These are phyloP conservation scores for Sugiyamaella japonica DNA, from an alignment of 1,139 yeast species.

Conservation along the genomic window DNA sequence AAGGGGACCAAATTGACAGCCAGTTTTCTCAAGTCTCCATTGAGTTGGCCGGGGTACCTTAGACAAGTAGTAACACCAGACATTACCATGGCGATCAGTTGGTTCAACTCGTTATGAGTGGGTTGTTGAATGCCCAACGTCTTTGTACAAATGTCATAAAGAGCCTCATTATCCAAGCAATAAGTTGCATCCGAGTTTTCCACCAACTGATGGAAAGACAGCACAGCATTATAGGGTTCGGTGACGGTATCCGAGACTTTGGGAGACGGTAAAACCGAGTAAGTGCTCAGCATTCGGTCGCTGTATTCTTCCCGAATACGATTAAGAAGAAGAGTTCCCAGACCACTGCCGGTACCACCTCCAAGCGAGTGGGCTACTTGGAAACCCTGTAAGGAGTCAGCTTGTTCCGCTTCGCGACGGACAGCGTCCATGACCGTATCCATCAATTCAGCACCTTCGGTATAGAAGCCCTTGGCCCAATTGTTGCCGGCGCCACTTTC, in stretches of 20 bases:
- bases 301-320: conserved; percentile 86
- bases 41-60: conserved; percentile 92
- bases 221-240: conserved; percentile 90
- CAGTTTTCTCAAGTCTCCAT: conserved; percentile 85
- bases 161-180: conserved; percentile 92
- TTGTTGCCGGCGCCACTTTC: conserved; percentile 93
- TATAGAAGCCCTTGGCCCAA: conserved; percentile 96
- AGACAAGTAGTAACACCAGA: conserved; percentile 86
- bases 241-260: conserved; percentile 89
- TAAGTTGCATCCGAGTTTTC: conserved; percentile 90
- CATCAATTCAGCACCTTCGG: conserved; percentile 92
- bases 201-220: conserved; percentile 88
- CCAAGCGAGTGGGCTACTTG: conserved; percentile 92
- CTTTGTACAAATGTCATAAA: conserved; percentile 85
- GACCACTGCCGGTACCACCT: conserved; percentile 97
- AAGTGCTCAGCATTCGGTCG: conserved; percentile 95
- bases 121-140: conserved; percentile 87
- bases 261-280: conserved; percentile 90
- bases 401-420: conserved; percentile 90
- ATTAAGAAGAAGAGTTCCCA: conserved; percentile 82
- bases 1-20: conserved; percentile 93
- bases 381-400: conserved; percentile 92
- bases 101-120: conserved; percentile 72
- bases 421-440: conserved; percentile 86
- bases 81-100: conserved; percentile 85